Evolutionary conservation across 31 red algal species (phyloP), one percentile per base, ranked within the genome.

Genomic region (Porphyra umbilicalis): DNA sequence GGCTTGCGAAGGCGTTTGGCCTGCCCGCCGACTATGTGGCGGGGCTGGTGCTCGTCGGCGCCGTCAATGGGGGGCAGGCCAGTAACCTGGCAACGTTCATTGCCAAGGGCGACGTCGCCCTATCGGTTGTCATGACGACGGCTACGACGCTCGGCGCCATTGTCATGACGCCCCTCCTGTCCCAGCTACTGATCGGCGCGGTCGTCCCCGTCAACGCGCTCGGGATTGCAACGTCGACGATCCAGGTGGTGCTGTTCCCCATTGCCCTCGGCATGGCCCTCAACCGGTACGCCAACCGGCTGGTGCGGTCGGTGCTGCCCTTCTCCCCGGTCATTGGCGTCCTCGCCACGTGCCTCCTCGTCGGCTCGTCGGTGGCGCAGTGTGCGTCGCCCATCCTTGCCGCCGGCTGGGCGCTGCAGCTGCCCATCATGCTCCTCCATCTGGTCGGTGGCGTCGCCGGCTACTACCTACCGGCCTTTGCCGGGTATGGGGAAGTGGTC

Each of bases 281-380:
- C 32, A 95, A 98, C 81, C 78, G 79, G 32, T 98, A 90, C 39
- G 87, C 87, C 20, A 92, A 92, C 46, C 32, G 38, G 11, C 67
- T 83, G 75, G 89, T 94, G 15, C 68, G 80, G 8, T 84, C 84
- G 9, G 87, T 98, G 32, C 76, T 94, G 46, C 92, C 92, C 6
- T 80, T 98, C 38, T 90, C 95, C 16, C 95, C 95, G 6, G 86
- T 98, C 16, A 75, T 98, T 20, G 92, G 92, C 34, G 92, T 98
- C 35, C 57, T 83, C n/a, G 85, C 89, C 35, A 98, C 92, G 10
- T 94, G 92, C 83, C 83, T 98, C 10, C 87, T 98, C 10, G 95
- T 98, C 15, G 95, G 95, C 35, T 94, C 91, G 33, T 91, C 95
- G 6, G 95, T 98, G 35, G 95, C 95, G 36, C 95, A 98, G 79